Base-by-base conservation (phyloP, 169 alveolate species). In the Babesia bovis region DNA sequence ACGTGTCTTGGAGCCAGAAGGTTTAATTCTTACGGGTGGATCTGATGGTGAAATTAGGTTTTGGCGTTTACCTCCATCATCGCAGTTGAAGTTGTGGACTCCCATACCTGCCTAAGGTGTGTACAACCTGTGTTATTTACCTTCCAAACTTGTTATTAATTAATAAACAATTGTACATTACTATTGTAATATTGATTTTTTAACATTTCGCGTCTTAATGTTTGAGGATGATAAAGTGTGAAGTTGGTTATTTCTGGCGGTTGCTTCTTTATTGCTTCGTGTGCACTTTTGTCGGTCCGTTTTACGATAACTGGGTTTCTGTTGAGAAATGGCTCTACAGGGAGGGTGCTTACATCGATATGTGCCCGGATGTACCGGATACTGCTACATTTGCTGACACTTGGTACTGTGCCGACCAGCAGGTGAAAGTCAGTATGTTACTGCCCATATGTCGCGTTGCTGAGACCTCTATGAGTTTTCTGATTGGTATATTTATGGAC, bases 301-400 rank as follows among this genome's bases (percentile, higher is more conserved):
- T 61, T 32, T 78, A 65, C 52, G 87, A 78, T 47, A 78, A 78
- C 70, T 78, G 87, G 87, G 50, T 69, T n/a, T 28, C 83, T 30
- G 44, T 66, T 28, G 87, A 78, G 52, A 66, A 68, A 53, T 68
- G 58, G 33, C 71, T 78, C 42, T 78, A 50, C 61, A 40, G 38
- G 36, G 41, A 55, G 5, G 77, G 66, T 30, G 82, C 72, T 9
- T 78, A 78, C 51, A 23, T 12, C 45, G 56, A 55, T 2, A 12
- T n/a, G 23, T 78, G 87, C 47, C 21, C 0, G 12, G 26, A 32
- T 17, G 36, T 30, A 5, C 76, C 36, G 10, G 38, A 57, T 26
- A 13, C 21, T 19, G 57, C 21, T 10, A 58, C 59, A 23, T 52
- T 47, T 17, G 40, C 47, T 21, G 70, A 56, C 25, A 61, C 65